phyloP scores from a whole-genome alignment of 345 rosid species.

The Salix caprea region DNA sequence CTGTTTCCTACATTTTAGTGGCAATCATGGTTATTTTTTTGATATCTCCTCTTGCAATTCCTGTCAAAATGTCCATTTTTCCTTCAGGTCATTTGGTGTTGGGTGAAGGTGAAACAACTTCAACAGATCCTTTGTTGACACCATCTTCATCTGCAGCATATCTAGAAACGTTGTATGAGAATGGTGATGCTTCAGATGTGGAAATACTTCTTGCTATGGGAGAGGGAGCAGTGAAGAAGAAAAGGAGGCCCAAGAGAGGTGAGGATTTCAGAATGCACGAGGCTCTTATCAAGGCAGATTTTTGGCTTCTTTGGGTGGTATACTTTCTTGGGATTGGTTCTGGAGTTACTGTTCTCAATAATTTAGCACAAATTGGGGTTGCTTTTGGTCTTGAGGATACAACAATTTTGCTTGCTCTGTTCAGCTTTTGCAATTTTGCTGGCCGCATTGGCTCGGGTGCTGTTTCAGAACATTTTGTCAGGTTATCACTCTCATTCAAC shows the following conservation, averaged over 20 bases:
- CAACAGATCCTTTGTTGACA: constrained; percentile 43
- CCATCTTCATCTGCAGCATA: constrained; percentile 28
- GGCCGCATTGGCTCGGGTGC: constrained; percentile 66
- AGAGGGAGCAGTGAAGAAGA: constrained; percentile 68
- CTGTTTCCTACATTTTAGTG: constrained; percentile 42
- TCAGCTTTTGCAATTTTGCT: constrained; percentile 64
- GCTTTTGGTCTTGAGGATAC: constrained; percentile 52
- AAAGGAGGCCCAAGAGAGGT: constrained; percentile 61
- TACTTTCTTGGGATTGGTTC: constrained; percentile 69
- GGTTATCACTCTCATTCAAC: constrained; percentile 25
- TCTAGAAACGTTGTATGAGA: constrained; percentile 36
- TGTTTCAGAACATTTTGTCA: constrained; percentile 62
- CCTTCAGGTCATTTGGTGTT: constrained; percentile 6
- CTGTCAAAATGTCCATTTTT: constrained; percentile 51
- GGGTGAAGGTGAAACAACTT: neutral
- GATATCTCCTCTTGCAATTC: constrained; percentile 60
- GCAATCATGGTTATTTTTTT: constrained; percentile 56
- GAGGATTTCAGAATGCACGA: constrained; percentile 60
- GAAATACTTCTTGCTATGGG: constrained; percentile 68
- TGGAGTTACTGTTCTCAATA: constrained; percentile 65
- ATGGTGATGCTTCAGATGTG: constrained; percentile 42
- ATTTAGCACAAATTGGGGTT: constrained; percentile 68
- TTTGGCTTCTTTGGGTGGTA: constrained; percentile 68
- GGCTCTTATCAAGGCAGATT: constrained; percentile 69
- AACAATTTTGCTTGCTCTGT: constrained; percentile 52